Evolutionary conservation across 805 yeast species (phyloP).

Genomic region (Yamadazyma sp.): DNA sequence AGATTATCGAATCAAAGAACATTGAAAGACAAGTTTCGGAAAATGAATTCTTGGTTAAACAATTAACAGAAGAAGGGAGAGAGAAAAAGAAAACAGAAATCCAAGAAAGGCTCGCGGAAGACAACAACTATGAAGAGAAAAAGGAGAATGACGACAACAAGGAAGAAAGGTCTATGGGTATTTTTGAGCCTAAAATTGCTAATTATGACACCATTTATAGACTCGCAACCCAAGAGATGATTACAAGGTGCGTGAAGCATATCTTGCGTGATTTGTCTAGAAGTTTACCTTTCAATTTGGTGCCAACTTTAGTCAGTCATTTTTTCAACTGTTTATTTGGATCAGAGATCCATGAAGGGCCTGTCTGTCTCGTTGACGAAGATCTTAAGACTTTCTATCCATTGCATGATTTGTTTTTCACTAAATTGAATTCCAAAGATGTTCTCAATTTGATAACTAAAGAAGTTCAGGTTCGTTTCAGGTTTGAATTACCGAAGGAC

Average conservation of each 20-base stretch:
- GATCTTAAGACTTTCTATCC: constrained; percentile 41
- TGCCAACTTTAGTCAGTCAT: constrained; percentile 63
- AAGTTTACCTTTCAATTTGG: constrained; percentile 51
- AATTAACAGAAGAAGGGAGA: constrained; percentile 23
- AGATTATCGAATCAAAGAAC: constrained; percentile 18
- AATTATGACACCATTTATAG: constrained; percentile 48
- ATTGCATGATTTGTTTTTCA: constrained; percentile 40
- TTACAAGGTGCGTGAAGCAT: constrained; percentile 80
- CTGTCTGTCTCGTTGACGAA: constrained; percentile 45
- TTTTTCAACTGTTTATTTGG: constrained; percentile 74
- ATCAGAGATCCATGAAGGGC: constrained; percentile 36
- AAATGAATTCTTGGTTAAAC: constrained; percentile 29
- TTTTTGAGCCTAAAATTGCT: constrained; percentile 41
- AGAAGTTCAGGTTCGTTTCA: constrained; percentile 63
- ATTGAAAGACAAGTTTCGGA: constrained; percentile 21
- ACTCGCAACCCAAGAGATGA: constrained; percentile 62
- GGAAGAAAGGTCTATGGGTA: constrained; percentile 31
- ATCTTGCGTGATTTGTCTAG: constrained; percentile 52
- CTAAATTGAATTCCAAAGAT: constrained; percentile 45
- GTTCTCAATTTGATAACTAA: constrained; percentile 46
- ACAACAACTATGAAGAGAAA: constrained; percentile 25
- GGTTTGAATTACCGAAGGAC: constrained; percentile 51
- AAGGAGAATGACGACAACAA: constrained; percentile 25
- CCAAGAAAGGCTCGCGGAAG: constrained; percentile 32
- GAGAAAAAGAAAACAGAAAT: constrained; percentile 17